A percentile compares a stretch with the other conserved stretches of the same genome.
Evolutionary conservation across 2,329 filamentous ascomycete species (phyloP).

Genomic region (Aspergillus pseudoterreus): DNA sequence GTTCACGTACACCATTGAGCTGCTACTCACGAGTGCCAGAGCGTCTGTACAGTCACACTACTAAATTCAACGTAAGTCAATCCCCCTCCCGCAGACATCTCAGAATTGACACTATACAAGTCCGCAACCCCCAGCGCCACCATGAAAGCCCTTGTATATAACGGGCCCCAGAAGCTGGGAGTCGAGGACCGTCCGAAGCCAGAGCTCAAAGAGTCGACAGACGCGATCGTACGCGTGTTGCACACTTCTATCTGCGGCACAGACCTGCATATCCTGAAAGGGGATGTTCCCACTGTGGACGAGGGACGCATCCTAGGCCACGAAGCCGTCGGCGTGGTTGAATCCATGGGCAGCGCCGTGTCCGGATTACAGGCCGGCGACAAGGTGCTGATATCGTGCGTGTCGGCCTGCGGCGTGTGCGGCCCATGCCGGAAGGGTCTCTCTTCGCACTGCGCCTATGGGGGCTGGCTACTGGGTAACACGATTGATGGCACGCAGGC

Average conservation of each 20-base stretch:
- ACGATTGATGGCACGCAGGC: slow-evolving; percentile 52
- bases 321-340: slow-evolving; percentile 51
- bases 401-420: slow-evolving; percentile 51
- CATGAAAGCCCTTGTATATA: slow-evolving; percentile 51
- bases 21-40: background rate
- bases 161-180: slow-evolving; percentile 28
- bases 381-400: slow-evolving; percentile 50
- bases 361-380: slow-evolving; percentile 52
- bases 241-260: slow-evolving; percentile 54
- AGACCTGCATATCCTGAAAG: slow-evolving; percentile 56
- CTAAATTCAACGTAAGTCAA: background rate
- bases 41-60: background rate
- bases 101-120: background rate
- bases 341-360: slow-evolving; percentile 45
- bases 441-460: slow-evolving; percentile 51
- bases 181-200: slow-evolving; percentile 45
- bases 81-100: background rate
- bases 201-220: slow-evolving; percentile 39
- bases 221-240: slow-evolving; percentile 49
- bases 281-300: slow-evolving; percentile 48
- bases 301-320: slow-evolving; percentile 50
- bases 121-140: background rate
- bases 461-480: slow-evolving; percentile 56
- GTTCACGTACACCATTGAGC: too few species aligned
- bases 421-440: slow-evolving; percentile 51